A percentile compares a stretch with the other conserved stretches of the same genome.
Conservation (phyloP, 2,329 filamentous ascomycete species). For the Calonectria honghensis region DNA sequence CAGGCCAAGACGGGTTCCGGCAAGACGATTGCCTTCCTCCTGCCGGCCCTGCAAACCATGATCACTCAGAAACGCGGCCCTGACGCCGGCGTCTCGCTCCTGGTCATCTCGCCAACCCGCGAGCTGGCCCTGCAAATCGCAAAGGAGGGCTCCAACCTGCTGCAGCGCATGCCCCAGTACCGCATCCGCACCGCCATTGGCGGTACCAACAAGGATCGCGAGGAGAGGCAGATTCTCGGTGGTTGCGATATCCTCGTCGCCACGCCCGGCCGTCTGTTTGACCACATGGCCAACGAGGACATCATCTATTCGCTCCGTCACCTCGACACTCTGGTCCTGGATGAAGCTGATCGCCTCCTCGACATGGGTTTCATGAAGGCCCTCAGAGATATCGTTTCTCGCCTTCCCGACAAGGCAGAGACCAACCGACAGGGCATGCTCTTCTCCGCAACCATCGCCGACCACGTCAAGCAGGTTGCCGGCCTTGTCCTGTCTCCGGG, state of each 20-base stretch:
- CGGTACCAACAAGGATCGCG: constrained; percentile 83
- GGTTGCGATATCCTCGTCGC: constrained; percentile 89
- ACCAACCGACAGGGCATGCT: constrained; percentile 83
- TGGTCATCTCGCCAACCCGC: constrained; percentile 83
- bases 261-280: constrained; percentile 85
- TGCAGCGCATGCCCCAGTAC: constrained; percentile 83
- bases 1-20: constrained; percentile 93
- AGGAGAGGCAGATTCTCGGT: constrained; percentile 81
- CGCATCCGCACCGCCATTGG: constrained; percentile 87
- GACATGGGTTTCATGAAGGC: constrained; percentile 90
- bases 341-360: constrained; percentile 87
- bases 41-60: constrained; percentile 88
- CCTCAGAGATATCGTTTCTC: constrained; percentile 84
- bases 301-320: constrained; percentile 79
- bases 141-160: constrained; percentile 81
- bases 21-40: constrained; percentile 88
- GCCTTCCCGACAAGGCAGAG: constrained; percentile 77
- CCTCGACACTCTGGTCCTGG: constrained; percentile 87
- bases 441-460: constrained; percentile 89
- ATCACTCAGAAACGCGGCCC: constrained; percentile 65
- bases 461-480: constrained; percentile 86
- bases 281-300: constrained; percentile 85
- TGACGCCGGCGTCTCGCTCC: constrained; percentile 70
- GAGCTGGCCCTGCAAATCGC: constrained; percentile 83
- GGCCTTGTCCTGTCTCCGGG: constrained; percentile 78